Evolutionary conservation across 2,329 filamentous ascomycete species (phyloP).

Genomic region (Metarhizium album): DNA sequence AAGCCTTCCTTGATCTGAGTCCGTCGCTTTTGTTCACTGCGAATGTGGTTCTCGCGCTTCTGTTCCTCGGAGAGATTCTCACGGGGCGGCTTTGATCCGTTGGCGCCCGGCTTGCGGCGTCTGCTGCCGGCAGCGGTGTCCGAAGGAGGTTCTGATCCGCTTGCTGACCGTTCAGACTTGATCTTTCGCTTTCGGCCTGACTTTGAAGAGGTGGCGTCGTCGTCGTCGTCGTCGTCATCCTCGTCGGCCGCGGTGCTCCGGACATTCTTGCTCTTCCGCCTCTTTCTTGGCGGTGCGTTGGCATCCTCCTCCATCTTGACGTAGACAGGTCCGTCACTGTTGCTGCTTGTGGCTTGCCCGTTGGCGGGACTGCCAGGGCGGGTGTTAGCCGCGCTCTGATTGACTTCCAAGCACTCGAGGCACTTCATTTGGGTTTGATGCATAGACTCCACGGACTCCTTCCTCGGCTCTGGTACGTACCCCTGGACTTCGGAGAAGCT

Average conservation of each 20-base stretch:
- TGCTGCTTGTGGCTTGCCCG: conserved; percentile 9
- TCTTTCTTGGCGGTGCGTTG: conserved; percentile 36
- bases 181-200: conserved; percentile 36
- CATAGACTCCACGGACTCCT: conserved; percentile 47
- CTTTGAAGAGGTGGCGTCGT: conserved; percentile 25
- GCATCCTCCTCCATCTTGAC: conserved; percentile 24
- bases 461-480: conserved; percentile 46
- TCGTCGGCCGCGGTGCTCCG: conserved; percentile 23
- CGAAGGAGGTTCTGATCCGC: conserved; percentile 21
- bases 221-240: conserved; percentile 27
- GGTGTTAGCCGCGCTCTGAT: conserved; percentile 48
- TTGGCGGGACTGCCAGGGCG: conserved; percentile 43
- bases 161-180: conserved; percentile 27
- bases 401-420: conserved; percentile 46
- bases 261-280: conserved; percentile 42
- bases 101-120: conserved; percentile 38
- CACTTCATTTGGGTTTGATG: conserved; percentile 44
- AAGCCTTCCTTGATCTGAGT: conserved; percentile 76
- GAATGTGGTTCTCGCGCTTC: conserved; percentile 77
- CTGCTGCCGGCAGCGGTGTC: conserved; percentile 29
- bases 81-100: conserved; percentile 35
- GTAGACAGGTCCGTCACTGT: conserved; percentile 12
- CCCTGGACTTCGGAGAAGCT: conserved; percentile 46
- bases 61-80: conserved; percentile 74
- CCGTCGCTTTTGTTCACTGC: conserved; percentile 76